These are phyloP conservation scores for Annulohypoxylon bovei DNA, from an alignment of 495 filamentous ascomycete species.

Conservation along the genomic window DNA sequence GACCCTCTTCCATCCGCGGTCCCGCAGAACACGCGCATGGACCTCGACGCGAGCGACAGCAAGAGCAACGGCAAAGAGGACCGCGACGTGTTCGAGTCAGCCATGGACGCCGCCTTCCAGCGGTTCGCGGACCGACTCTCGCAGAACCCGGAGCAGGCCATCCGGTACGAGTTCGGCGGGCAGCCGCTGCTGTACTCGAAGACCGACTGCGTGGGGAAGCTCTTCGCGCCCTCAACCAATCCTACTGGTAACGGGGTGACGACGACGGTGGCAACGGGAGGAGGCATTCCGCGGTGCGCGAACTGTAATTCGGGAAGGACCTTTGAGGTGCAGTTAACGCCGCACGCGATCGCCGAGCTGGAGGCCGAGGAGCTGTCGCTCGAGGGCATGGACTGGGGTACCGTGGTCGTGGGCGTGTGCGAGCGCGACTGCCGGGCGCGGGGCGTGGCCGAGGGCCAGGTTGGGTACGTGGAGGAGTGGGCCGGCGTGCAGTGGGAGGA, in stretches of 20 bases:
- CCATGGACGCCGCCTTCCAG: constrained; percentile 88
- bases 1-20: constrained; percentile 59
- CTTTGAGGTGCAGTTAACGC: constrained; percentile 87
- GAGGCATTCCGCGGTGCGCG: constrained; percentile 74
- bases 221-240: constrained; percentile 52
- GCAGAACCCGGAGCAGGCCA: constrained; percentile 93
- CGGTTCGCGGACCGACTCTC: constrained; percentile 86
- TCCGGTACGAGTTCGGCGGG: constrained; percentile 91
- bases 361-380: constrained; percentile 81
- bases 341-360: constrained; percentile 88
- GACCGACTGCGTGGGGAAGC: constrained; percentile 75
- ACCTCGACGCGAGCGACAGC: constrained; percentile 64
- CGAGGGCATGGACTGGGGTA: constrained; percentile 99
- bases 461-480: constrained; percentile 92
- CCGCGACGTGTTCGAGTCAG: constrained; percentile 84
- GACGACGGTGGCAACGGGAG: constrained; percentile 22
- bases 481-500: constrained; percentile 98
- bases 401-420: constrained; percentile 91
- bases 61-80: constrained; percentile 69
- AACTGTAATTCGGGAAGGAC: constrained; percentile 78
- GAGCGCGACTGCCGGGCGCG: constrained; percentile 70
- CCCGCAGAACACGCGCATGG: constrained; percentile 60
- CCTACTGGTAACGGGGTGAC: background rate
- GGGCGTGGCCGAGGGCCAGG: constrained; percentile 56
- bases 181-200: constrained; percentile 83